phyloP scores from a whole-genome alignment of 164 flowering plant species.

The Aristolochia fimbriata region DNA sequence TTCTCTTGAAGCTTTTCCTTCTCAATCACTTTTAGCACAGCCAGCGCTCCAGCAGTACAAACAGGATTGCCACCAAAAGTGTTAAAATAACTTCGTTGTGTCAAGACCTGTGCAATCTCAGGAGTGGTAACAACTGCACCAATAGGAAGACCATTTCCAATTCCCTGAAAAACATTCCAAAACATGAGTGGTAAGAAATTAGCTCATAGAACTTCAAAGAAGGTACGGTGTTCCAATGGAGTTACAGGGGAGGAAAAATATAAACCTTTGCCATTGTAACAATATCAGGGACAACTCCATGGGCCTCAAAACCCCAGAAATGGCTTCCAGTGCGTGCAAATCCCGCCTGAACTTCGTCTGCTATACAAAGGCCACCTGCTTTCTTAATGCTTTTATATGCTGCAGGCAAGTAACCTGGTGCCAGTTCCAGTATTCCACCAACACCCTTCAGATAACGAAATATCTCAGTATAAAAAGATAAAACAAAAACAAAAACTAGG shows the following conservation, averaged over 20 bases:
- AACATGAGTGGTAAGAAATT: not conserved
- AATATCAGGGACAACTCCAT: conserved; percentile 92
- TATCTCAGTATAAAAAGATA: not conserved
- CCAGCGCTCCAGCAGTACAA: conserved; percentile 84
- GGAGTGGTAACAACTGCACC: conserved; percentile 99
- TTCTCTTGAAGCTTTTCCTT: conserved; percentile 84
- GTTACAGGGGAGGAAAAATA: not conserved
- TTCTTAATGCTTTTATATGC: conserved; percentile 51
- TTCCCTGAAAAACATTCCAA: conserved; percentile 42
- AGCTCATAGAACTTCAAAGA: too few relatives aligned
- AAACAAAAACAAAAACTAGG: not conserved
- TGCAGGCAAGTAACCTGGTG: conserved; percentile 83
- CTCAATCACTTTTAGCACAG: conserved; percentile 79
- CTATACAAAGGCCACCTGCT: conserved; percentile 88
- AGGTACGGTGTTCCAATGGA: not conserved
- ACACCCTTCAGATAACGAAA: conserved; percentile 52
- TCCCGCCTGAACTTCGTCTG: conserved; percentile 92
- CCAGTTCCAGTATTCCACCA: conserved; percentile 80
- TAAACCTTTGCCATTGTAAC: conserved; percentile 95
- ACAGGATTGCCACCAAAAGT: conserved; percentile 98
- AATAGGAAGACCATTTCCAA: conserved; percentile 92
- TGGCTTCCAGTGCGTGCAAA: conserved; percentile 87
- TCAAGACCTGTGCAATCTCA: conserved; percentile 77
- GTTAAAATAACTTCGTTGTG: conserved; percentile 67
- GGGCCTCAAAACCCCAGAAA: conserved; percentile 90